Evolutionary conservation across 2,329 filamentous ascomycete species (phyloP), one percentile per base, ranked within the genome.

Genomic region (Aspergillus flavus): DNA sequence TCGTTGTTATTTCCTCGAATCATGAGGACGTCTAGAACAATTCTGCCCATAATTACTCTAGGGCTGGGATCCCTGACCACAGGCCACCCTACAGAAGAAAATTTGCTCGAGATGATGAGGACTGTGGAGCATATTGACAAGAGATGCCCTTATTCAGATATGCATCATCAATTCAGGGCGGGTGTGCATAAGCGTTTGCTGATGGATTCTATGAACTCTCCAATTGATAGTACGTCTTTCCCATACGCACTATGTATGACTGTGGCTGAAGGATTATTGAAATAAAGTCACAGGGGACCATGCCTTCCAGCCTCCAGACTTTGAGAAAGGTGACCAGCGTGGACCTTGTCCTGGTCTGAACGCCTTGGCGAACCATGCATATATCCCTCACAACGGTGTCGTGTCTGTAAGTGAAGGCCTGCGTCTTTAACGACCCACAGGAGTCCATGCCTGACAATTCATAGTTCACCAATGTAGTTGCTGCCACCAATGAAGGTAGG

Each of bases 301-400:
- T 64, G 63, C 63, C 14, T 80, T 78, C 60, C 70, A 74, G 11
- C 70, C 77, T 1, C 78, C 76, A 0, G 66, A 75, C 54, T 74
- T 75, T 36, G 68, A 69, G 5, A 66, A 66, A 11, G 77, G 76
- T 14, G 78, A 79, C 64, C 74, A 78, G 63, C 75, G 78, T 57
- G 79, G 78, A 9, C 78, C 76, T 30, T 81, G 79, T 63, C 79
- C 79, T 1, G 78, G 78, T 34, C 67, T 81, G 39, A 81, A 81
- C 67, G 79, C 79, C 6, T 68, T 81, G 54, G 79, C 79, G 52
- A 81, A 81, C 58, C 79, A 81, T 68, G 74, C 71, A 14, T 81
- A 80, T 54, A 78, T 81, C n/a, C 76, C 78, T 9, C 77, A 75
- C 32, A 76, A 77, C 63, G 79, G 79, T 41, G 72, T 81, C 28